A percentile compares a stretch with the other conserved stretches of the same genome.
Evolutionary conservation across 148 eudicot species (phyloP).

Genomic region (Rhododendron vialii): DNA sequence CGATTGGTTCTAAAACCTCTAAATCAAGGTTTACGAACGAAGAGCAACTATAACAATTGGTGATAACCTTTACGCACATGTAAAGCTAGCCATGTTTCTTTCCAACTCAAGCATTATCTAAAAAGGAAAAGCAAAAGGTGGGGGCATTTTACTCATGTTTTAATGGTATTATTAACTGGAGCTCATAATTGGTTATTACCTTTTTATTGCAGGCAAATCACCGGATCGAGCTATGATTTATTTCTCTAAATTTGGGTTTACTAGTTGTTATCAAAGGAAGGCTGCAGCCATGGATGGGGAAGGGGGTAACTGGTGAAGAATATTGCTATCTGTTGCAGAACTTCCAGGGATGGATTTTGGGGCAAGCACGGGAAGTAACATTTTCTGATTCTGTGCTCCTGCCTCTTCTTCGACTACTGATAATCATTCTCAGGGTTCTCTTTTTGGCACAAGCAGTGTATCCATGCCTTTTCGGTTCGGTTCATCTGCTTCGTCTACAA

Average conservation of each 20-base stretch:
- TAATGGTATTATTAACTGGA: not conserved
- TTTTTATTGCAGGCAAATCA: constrained; percentile 1
- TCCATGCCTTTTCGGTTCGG: constrained; percentile 24
- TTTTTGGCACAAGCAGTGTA: constrained; percentile 18
- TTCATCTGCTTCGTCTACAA: constrained; percentile 21
- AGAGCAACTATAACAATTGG: not conserved
- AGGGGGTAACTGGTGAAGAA: not conserved
- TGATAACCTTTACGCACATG: not conserved
- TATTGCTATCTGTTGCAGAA: not conserved
- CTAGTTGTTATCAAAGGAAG: not conserved
- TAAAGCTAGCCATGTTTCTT: not conserved
- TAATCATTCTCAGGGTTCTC: constrained; percentile 28
- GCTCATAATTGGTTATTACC: not conserved
- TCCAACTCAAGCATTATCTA: not conserved
- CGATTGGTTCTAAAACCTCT: not conserved
- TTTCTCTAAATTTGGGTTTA: not conserved
- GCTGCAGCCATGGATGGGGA: constrained; percentile 2
- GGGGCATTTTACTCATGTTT: not conserved
- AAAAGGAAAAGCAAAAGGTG: not conserved
- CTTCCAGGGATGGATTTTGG: not conserved
- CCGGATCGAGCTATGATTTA: not conserved
- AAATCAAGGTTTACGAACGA: not conserved
- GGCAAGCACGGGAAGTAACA: constrained; percentile 21
- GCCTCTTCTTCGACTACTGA: constrained; percentile 20
- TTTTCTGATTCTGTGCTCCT: constrained; percentile 35